Conservation (phyloP, 2,329 filamentous ascomycete genomes). For the Monosporascus cannonballus region DNA sequence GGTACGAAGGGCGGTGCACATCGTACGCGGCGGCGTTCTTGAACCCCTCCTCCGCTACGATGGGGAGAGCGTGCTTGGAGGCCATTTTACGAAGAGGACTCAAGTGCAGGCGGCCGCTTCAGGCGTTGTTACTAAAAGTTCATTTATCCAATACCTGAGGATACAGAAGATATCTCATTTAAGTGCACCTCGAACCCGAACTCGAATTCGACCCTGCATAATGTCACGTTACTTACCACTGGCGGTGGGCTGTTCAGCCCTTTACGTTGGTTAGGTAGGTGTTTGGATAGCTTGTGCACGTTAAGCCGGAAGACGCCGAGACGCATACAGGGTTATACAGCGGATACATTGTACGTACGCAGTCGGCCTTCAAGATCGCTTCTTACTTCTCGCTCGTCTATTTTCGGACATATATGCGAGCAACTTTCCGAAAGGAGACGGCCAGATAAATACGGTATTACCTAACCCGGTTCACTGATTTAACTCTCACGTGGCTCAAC, state of each 20-base stretch:
- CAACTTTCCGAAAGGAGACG: too few species aligned
- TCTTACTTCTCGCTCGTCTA: slow-evolving; percentile 10
- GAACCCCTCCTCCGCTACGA: slow-evolving; percentile 55
- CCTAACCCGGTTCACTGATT: too few species aligned
- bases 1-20: slow-evolving; percentile 61
- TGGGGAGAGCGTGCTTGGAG: slow-evolving; percentile 14
- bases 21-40: slow-evolving; percentile 60
- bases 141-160: too few species aligned
- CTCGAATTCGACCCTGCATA: too few species aligned
- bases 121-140: too few species aligned
- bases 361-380: slow-evolving; percentile 11
- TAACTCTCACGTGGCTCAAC: too few species aligned
- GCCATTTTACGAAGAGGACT: slow-evolving; percentile 7
- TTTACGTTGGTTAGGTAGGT: not conserved
- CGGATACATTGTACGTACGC: not conserved
- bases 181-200: not conserved
- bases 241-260: not conserved
- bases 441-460: too few species aligned
- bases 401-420: not conserved
- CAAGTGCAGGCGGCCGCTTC: too few species aligned
- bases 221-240: too few species aligned
- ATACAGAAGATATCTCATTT: too few species aligned
- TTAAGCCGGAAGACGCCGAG: not conserved
- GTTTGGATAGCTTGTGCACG: not conserved
- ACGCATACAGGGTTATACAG: not conserved